Evolutionary conservation across 148 eudicot species (phyloP).

Genomic region (Diospyros lotus): DNA sequence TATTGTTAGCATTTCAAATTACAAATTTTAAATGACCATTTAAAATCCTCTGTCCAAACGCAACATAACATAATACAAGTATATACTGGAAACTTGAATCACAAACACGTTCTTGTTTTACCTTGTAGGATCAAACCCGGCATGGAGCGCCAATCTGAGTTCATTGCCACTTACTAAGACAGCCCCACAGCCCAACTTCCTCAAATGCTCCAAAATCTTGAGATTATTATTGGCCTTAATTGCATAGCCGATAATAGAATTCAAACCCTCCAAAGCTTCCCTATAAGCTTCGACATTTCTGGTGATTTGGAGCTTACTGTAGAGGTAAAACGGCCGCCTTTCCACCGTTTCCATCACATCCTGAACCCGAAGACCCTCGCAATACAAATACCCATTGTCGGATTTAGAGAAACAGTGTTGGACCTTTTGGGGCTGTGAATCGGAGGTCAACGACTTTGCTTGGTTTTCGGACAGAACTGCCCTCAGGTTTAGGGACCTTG

Average conservation of each 20-base stretch:
- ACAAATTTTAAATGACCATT: too few species aligned
- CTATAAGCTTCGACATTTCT: conserved; percentile 80
- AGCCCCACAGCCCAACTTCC: conserved; percentile 84
- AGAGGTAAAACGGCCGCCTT: conserved; percentile 80
- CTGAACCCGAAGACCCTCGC: conserved; percentile 75
- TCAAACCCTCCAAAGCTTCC: conserved; percentile 79
- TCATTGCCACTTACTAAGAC: conserved; percentile 97
- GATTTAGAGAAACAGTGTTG: conserved; percentile 54
- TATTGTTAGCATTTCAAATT: too few species aligned
- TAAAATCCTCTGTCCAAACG: too few species aligned
- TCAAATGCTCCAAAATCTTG: conserved; percentile 91
- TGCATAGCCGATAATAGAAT: conserved; percentile 82
- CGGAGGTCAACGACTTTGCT: conserved; percentile 15
- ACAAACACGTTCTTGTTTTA: conserved; percentile 2
- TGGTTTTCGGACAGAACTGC: conserved; percentile 43
- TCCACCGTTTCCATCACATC: conserved; percentile 78
- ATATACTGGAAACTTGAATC: background rate
- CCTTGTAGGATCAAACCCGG: conserved; percentile 90
- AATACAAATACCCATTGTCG: conserved; percentile 79
- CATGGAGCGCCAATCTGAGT: conserved; percentile 69
- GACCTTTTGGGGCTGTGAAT: conserved; percentile 13
- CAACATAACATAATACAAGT: background rate
- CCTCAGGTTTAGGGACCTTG: conserved; percentile 25
- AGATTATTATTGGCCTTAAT: conserved; percentile 94
- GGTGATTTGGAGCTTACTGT: conserved; percentile 83